phyloP scores from a whole-genome alignment of 2,329 filamentous ascomycete genomes.

The Alternaria sp. region DNA sequence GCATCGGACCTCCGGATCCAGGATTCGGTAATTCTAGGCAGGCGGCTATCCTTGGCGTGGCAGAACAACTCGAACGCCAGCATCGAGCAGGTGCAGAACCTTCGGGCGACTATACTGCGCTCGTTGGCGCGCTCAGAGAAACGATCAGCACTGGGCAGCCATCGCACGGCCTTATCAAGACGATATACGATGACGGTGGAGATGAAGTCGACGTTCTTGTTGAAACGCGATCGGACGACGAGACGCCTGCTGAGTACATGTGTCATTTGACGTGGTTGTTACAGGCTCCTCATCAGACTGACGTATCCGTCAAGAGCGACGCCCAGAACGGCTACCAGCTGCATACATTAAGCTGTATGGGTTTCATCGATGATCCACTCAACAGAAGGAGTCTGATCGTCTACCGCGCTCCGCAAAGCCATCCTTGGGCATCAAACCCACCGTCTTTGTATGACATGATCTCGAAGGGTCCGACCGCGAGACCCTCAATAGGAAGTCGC shows the following conservation, averaged over 20 bases:
- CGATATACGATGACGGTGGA: conserved; percentile 13
- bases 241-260: conserved; percentile 15
- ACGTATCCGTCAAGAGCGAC: conserved; percentile 1
- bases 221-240: conserved; percentile 74
- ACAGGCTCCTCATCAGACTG: conserved; percentile 8
- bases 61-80: conserved; percentile 17
- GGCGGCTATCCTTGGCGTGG: conserved; percentile 14
- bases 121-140: conserved; percentile 13
- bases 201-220: conserved; percentile 52
- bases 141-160: background rate
- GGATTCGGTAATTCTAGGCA: conserved; percentile 9
- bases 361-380: conserved; percentile 20
- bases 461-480: conserved; percentile 4
- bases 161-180: conserved; percentile 10
- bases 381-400: conserved; percentile 16
- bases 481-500: conserved; percentile 8
- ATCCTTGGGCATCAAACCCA: conserved; percentile 18
- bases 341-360: conserved; percentile 18
- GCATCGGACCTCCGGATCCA: conserved; percentile 12
- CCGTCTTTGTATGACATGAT: conserved; percentile 15
- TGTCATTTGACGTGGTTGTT: conserved; percentile 22
- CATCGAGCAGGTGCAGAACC: conserved; percentile 10
- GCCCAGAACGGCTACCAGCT: conserved; percentile 11
- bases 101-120: conserved; percentile 9
- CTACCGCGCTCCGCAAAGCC: conserved; percentile 15